Conservation (phyloP, 2,329 filamentous ascomycete species). For the Fusarium sp. region DNA sequence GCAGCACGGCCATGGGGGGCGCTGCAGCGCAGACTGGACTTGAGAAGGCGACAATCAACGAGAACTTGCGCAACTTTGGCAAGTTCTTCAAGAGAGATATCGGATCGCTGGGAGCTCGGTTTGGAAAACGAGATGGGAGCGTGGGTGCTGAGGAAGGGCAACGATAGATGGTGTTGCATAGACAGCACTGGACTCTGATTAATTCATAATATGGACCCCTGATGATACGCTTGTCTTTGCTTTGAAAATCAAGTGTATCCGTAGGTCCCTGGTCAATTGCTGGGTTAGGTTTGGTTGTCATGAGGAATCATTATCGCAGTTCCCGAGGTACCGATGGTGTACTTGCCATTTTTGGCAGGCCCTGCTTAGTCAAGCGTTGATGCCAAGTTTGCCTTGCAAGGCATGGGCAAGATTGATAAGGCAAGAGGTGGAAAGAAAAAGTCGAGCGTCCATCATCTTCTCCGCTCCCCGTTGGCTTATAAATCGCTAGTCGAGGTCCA, state of each 20-base stretch:
- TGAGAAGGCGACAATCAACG: constrained; percentile 81
- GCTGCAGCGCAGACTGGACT: constrained; percentile 55
- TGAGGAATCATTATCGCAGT: constrained; percentile 36
- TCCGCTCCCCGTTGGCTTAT: constrained; percentile 17
- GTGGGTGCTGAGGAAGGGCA: constrained; percentile 44
- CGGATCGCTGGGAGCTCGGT: constrained; percentile 77
- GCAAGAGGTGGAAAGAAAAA: constrained; percentile 3
- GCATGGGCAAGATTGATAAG: constrained; percentile 34
- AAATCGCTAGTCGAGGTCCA: constrained; percentile 20
- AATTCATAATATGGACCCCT: background rate
- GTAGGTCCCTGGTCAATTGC: background rate
- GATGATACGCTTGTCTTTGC: background rate
- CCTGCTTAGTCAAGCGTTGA: constrained; percentile 13
- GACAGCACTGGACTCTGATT: background rate
- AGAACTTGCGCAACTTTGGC: constrained; percentile 93
- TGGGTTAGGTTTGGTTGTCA: constrained; percentile 8
- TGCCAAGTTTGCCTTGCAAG: background rate
- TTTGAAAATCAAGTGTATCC: no score
- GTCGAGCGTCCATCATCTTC: constrained; percentile 24
- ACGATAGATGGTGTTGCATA: constrained; percentile 22
- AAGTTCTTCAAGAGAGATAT: constrained; percentile 95
- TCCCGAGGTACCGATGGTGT: background rate
- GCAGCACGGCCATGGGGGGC: constrained; percentile 46
- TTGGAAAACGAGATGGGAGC: constrained; percentile 70
- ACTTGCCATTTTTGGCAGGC: background rate